Conservation (phyloP, 2,329 filamentous ascomycete species). For the Hypoxylon sp. region DNA sequence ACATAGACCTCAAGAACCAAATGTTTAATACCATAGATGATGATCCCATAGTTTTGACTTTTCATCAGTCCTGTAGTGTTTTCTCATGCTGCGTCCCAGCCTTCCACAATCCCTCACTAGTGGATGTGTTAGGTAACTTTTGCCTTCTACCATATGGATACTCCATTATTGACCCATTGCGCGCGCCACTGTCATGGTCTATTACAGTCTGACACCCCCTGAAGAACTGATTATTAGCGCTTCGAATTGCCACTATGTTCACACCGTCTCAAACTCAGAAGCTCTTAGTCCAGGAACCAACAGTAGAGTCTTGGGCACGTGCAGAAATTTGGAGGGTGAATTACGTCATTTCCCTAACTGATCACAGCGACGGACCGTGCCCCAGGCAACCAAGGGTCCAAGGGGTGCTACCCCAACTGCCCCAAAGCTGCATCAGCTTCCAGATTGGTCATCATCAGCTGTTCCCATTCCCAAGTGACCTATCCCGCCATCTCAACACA, state of each 20-base stretch:
- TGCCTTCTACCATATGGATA: not conserved
- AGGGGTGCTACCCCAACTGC: constrained; percentile 16
- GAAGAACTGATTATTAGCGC: not conserved
- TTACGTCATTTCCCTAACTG: constrained; percentile 36
- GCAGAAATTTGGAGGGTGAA: not conserved
- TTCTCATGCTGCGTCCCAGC: not conserved
- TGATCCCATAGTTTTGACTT: not conserved
- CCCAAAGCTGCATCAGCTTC: constrained; percentile 26
- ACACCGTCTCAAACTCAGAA: too few relatives aligned
- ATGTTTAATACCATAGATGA: constrained; percentile 38
- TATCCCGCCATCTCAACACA: constrained; percentile 2
- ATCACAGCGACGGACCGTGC: constrained; percentile 27
- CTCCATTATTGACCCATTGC: not conserved
- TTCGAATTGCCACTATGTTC: not conserved
- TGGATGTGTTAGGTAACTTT: not conserved
- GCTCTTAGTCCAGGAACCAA: too few relatives aligned
- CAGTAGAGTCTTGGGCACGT: not conserved
- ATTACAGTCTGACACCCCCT: not conserved
- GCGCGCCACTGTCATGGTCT: not conserved
- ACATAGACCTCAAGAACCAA: constrained; percentile 25
- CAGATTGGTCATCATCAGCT: constrained; percentile 38
- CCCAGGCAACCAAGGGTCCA: constrained; percentile 25
- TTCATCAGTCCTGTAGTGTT: not conserved
- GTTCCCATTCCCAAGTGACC: constrained; percentile 25
- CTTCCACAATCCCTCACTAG: not conserved